phyloP scores from a whole-genome alignment of 2,329 filamentous ascomycete genomes.

The Fusarium brevicatenulatum region DNA sequence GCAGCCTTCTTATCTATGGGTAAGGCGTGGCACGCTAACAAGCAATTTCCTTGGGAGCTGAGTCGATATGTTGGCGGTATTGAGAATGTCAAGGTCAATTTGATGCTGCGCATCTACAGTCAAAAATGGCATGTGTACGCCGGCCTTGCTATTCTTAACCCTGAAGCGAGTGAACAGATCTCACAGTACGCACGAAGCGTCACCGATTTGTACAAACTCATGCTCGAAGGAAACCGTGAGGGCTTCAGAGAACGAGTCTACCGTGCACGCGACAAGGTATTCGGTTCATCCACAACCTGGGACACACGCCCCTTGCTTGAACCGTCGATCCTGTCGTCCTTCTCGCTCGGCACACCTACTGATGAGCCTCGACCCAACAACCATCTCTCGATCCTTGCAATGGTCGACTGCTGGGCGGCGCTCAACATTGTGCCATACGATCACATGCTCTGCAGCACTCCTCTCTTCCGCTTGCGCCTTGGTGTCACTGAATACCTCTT shows the following conservation, averaged over 20 bases:
- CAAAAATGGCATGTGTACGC: conserved; percentile 99
- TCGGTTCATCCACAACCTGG: conserved; percentile 73
- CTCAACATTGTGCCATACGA: conserved; percentile 95
- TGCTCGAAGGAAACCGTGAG: conserved; percentile 84
- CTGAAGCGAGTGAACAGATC: conserved; percentile 90
- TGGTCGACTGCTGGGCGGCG: conserved; percentile 98
- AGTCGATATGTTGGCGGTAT: conserved; percentile 96
- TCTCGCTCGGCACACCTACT: conserved; percentile 79
- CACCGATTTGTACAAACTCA: conserved; percentile 95
- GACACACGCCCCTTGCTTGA: conserved; percentile 76
- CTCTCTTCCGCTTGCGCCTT: conserved; percentile 94
- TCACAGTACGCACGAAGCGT: conserved; percentile 92
- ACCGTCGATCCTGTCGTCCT: conserved; percentile 87
- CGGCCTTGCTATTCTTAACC: conserved; percentile 95
- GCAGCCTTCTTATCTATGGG: conserved; percentile 98
- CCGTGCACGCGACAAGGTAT: conserved; percentile 73
- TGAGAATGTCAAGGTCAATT: conserved; percentile 99
- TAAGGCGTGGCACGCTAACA: conserved; percentile 94
- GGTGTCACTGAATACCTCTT: conserved; percentile 98
- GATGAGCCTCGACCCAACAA: conserved; percentile 81
- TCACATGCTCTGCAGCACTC: conserved; percentile 99
- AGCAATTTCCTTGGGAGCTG: conserved; percentile 96
- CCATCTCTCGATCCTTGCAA: conserved; percentile 90
- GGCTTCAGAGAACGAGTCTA: conserved; percentile 80
- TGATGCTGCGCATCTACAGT: conserved; percentile 95